phyloP scores from a whole-genome alignment of 495 filamentous ascomycete genomes.

The Penicillium subrubescens region DNA sequence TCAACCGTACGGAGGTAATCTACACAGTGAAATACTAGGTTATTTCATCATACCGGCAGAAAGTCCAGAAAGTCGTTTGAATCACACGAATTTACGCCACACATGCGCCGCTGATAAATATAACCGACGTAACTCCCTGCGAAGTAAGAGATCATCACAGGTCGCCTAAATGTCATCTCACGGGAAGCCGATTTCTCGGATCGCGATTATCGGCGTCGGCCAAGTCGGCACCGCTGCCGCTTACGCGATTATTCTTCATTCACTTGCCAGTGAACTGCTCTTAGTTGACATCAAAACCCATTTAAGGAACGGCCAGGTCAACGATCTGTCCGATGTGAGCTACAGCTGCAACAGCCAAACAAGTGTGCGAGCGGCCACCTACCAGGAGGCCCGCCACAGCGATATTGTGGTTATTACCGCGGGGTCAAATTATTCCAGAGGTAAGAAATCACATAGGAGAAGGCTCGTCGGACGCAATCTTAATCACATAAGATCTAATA shows the following conservation, averaged over 20 bases:
- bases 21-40: no score
- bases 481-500: not conserved
- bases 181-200: slow-evolving; percentile 2
- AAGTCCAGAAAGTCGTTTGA: no score
- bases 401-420: slow-evolving; percentile 51
- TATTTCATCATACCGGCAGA: no score
- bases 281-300: slow-evolving; percentile 44
- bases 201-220: slow-evolving; percentile 33
- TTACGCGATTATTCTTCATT: slow-evolving; percentile 44
- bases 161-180: not conserved
- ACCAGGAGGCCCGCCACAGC: slow-evolving; percentile 44
- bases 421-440: slow-evolving; percentile 36
- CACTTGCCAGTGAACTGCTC: slow-evolving; percentile 40
- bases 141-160: no score
- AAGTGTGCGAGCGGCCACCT: slow-evolving; percentile 36
- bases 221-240: slow-evolving; percentile 48
- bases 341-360: slow-evolving; percentile 29
- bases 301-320: slow-evolving; percentile 45
- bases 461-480: no score
- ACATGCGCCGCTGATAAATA: no score
- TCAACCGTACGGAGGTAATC: no score
- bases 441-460: slow-evolving; percentile 6
- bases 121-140: no score
- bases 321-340: slow-evolving; percentile 48
- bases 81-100: no score